Evolutionary conservation across 1,284 basidiomycete genomes (phyloP).

Genomic region (Rhodotorula sp.): DNA sequence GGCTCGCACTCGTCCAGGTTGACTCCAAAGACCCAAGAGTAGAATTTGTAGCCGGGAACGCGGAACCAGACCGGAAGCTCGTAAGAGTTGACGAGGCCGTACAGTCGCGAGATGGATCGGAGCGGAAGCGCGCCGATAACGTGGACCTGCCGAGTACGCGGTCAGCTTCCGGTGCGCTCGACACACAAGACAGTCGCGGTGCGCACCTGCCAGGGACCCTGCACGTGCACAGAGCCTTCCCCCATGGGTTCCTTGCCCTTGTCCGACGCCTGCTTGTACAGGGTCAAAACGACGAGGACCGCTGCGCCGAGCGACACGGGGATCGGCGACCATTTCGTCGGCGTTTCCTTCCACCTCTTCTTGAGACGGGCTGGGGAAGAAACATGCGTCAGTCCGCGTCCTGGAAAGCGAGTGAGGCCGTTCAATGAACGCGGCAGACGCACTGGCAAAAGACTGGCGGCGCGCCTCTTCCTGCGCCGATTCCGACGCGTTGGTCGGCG

Average conservation of each 20-base stretch:
- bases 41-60: slow-evolving; percentile 80
- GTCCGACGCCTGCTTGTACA: slow-evolving; percentile 43
- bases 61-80: slow-evolving; percentile 88
- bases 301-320: slow-evolving; percentile 87
- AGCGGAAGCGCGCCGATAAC: slow-evolving; percentile 93
- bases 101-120: slow-evolving; percentile 86
- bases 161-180: not conserved
- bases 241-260: slow-evolving; percentile 34
- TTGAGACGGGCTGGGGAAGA: slow-evolving; percentile 53
- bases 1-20: slow-evolving; percentile 87
- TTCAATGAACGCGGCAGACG: not conserved
- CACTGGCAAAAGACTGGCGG: slow-evolving; percentile 28
- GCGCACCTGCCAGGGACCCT: slow-evolving; percentile 91
- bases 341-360: slow-evolving; percentile 80
- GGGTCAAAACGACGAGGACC: slow-evolving; percentile 68
- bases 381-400: not conserved
- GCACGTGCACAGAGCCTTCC: slow-evolving; percentile 59
- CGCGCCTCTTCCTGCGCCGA: not conserved
- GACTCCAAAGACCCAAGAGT: slow-evolving; percentile 85
- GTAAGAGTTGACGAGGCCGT: slow-evolving; percentile 87
- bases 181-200: not conserved
- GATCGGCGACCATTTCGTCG: slow-evolving; percentile 92
- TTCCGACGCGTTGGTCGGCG: not conserved
- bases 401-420: too few species aligned
- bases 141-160: slow-evolving; percentile 65